phyloP scores from a whole-genome alignment of 2,329 filamentous ascomycete species.

The Aureobasidium sp. region DNA sequence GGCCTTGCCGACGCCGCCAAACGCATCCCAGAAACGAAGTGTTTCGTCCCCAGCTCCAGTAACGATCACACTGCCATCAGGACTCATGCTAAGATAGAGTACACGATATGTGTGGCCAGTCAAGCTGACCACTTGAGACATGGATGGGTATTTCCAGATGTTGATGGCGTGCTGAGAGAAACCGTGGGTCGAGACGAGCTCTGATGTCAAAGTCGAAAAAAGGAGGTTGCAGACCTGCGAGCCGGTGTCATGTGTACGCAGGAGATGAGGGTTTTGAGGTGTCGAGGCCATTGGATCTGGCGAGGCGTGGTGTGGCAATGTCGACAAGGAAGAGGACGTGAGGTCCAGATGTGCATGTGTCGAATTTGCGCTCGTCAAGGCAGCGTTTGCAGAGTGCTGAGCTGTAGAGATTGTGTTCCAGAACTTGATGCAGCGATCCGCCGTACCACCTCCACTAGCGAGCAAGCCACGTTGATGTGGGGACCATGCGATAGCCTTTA shows the following conservation, averaged over 20 bases:
- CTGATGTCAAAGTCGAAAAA: constrained; percentile 96
- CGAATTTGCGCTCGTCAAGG: constrained; percentile 19
- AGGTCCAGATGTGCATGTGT: constrained; percentile 13
- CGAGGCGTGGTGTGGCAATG: constrained; percentile 20
- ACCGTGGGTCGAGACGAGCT: constrained; percentile 93
- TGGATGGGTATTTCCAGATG: constrained; percentile 97
- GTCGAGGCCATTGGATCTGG: constrained; percentile 25
- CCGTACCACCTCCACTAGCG: constrained; percentile 93
- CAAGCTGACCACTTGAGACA: constrained; percentile 91
- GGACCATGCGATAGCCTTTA: constrained; percentile 97
- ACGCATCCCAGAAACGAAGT: constrained; percentile 91
- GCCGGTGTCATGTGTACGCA: constrained; percentile 87
- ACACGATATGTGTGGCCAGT: constrained; percentile 97
- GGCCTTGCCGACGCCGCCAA: constrained; percentile 69
- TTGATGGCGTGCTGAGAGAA: constrained; percentile 99
- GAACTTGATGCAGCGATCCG: constrained; percentile 93
- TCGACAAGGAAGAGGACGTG: constrained; percentile 18
- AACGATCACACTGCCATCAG: constrained; percentile 86
- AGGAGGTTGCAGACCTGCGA: constrained; percentile 98
- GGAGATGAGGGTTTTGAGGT: constrained; percentile 37
- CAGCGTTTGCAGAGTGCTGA: constrained; percentile 31
- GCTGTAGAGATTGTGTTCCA: constrained; percentile 65
- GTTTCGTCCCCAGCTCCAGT: constrained; percentile 97
- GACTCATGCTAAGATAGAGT: constrained; percentile 93
- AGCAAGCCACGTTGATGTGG: constrained; percentile 89